Base-by-base conservation (phyloP, 192 early-diverging fungal genomes). In the Allomyces arbusculus region DNA sequence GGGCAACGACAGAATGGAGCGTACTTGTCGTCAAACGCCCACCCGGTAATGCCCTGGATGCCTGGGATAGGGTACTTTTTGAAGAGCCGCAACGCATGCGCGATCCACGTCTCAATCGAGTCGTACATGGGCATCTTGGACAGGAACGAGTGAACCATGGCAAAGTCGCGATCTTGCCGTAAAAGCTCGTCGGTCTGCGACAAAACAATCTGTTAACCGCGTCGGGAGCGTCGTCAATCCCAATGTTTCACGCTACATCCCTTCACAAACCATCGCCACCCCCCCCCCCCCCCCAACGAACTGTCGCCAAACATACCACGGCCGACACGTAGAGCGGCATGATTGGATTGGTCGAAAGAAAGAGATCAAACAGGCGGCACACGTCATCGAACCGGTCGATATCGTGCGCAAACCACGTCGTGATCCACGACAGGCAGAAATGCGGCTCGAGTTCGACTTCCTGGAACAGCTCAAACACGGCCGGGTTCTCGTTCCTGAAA, bases 351-450 rank as follows among this genome's bases (percentile, higher is more conserved):
- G 78, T 79, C 20, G 82, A 76, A 0, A 88, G 68, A 6, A 86
- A 77, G 24, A 85, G 72, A 67, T 88, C 85, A 66, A 82, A 84
- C 24, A 88, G 73, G 25, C 85, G 79, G 62, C 77, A 71, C 11
- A 82, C 72, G 19, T 69, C 71, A 28, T 69, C 62, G 44, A 78
- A 75, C 44, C 75, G 71, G 25, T 72, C 70, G n/a, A 89, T 23
- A 64, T 87, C 79, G 66, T 89, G 87, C 24, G 78, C 80, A 66
- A 80, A 85, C 87, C 87, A 89, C n/a, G 87, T 87, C 61, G 87
- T 67, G 64, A 86, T 73, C 84, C 84, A 87, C 65, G 82, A 83
- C 61, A 89, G 73, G 28, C 79, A 82, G 70, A 86, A 89, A 63
- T 79, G 84, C 24, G 85, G 83, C 62, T 80, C 77, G 23, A 87